A percentile compares a stretch with the other conserved stretches of the same genome.
Evolutionary conservation across 1,284 basidiomycete species (phyloP).

Genomic region (Meira miltonrushii): DNA sequence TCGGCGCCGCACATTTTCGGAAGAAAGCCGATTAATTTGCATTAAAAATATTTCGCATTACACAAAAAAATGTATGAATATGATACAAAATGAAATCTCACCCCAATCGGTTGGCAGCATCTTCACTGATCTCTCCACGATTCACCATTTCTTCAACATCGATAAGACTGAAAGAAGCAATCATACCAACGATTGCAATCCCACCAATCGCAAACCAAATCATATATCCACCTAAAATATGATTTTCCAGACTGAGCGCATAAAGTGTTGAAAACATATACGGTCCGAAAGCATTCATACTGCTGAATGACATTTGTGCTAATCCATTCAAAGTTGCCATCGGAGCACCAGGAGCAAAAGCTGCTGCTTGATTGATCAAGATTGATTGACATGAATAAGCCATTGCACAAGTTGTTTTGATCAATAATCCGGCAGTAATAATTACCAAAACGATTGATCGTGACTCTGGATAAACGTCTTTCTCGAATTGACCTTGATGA

Average conservation of each 20-base stretch:
- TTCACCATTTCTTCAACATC: constrained; percentile 13
- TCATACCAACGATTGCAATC: constrained; percentile 15
- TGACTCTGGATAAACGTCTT: constrained; percentile 4
- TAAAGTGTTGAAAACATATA: constrained; percentile 29
- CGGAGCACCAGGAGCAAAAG: constrained; percentile 16
- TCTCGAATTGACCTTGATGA: not conserved
- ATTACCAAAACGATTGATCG: constrained; percentile 2
- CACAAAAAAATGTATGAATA: too few relatives aligned
- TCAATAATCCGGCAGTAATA: constrained; percentile 10
- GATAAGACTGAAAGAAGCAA: constrained; percentile 7
- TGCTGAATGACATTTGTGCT: constrained; percentile 24
- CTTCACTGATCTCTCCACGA: constrained; percentile 9
- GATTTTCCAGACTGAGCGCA: constrained; percentile 21
- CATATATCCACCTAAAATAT: constrained; percentile 27
- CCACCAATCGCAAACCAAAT: constrained; percentile 26
- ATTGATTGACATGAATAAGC: constrained; percentile 26
- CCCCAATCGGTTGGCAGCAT: constrained; percentile 3
- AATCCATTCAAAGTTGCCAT: constrained; percentile 32
- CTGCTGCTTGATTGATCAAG: constrained; percentile 30
- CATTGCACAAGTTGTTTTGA: constrained; percentile 19
- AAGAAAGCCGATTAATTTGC: too few relatives aligned
- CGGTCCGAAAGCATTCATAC: constrained; percentile 28
- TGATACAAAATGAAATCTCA: not conserved
- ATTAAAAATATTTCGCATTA: too few relatives aligned
- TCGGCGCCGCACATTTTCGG: too few relatives aligned